phyloP scores from a whole-genome alignment of 164 flowering plant genomes.

The Stephania japonica region DNA sequence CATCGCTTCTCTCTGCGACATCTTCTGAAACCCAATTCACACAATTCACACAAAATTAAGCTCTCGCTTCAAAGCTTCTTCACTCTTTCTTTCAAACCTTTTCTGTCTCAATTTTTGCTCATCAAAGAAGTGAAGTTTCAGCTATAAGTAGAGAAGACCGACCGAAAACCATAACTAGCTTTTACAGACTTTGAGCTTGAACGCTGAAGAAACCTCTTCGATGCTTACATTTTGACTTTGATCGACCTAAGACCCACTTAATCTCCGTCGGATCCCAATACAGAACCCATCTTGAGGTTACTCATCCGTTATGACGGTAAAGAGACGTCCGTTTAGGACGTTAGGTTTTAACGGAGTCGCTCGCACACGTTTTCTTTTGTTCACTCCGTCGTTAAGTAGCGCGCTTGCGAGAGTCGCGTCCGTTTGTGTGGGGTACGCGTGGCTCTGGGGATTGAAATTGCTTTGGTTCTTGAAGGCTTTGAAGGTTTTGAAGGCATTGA shows the following conservation, averaged over 20 bases:
- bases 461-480: not conserved
- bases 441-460: not conserved
- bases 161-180: too few species aligned
- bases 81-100: not conserved
- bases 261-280: not conserved
- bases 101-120: not conserved
- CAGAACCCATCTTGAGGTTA: not conserved
- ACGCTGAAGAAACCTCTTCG: not conserved
- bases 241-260: not conserved
- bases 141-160: not conserved
- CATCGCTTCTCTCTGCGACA: conserved; percentile 24
- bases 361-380: too few species aligned
- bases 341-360: not conserved
- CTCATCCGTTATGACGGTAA: not conserved
- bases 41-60: too few species aligned
- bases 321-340: not conserved
- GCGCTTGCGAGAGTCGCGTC: conserved; percentile 3
- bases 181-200: not conserved
- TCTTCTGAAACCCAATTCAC: not conserved
- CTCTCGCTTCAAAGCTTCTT: not conserved
- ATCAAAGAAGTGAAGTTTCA: not conserved
- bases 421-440: not conserved
- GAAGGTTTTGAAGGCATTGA: too few species aligned
- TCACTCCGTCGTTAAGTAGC: not conserved
- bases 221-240: not conserved